Evolutionary conservation across 768 basidiomycete species (phyloP), one percentile per base, ranked within the genome.

Genomic region (Heimioporus sp.): DNA sequence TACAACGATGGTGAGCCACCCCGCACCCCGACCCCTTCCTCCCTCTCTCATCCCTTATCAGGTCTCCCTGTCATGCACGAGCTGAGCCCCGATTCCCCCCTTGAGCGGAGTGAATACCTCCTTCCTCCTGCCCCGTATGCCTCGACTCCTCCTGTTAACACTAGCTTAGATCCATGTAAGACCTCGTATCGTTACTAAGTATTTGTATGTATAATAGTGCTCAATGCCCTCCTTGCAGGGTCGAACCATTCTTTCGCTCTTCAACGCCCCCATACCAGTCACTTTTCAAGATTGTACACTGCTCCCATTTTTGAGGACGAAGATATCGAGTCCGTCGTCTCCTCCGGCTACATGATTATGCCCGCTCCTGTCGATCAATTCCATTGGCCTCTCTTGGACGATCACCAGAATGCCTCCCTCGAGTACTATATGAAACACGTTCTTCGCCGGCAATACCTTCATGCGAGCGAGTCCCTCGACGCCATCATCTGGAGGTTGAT

Each of bases 81-180:
- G 45, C 40, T 60, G 48, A 66, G 62, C 43, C 68, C 67, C 53
- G 63, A 71, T 61, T 69, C 69, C 10, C 63, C 64, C 56, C 48
- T 72, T 52, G 63, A 63, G 32, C 65, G 61, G 55, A 58, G 53
- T 60, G 67, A 57, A 62, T 66, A 59, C 57, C 52, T 63, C 57
- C 68, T 62, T 61, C 65, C 62, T 56, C 36, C 65, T 59, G 59
- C 61, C 55, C 41, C 61, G 32, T 66, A 51, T 48, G 56, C 67
- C 62, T 59, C 72, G 61, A 56, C 68, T 64, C 60, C 68, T 69
- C 61, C 68, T 70, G 62, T 65, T 72, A 63, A 71, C 68, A 72
- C 67, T 84, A 81, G 76, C 73, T 72, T 83, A 82, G 81, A 79
- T 70, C 62, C 80, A 79, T 83, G 85, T 86, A 86, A 86, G 85